Percentiles rank a stretch among this genome's conserved stretches.
These are phyloP conservation scores for Fraxinus quadrangulata DNA, from an alignment of 257 asterid genomes.

Conservation along the genomic window DNA sequence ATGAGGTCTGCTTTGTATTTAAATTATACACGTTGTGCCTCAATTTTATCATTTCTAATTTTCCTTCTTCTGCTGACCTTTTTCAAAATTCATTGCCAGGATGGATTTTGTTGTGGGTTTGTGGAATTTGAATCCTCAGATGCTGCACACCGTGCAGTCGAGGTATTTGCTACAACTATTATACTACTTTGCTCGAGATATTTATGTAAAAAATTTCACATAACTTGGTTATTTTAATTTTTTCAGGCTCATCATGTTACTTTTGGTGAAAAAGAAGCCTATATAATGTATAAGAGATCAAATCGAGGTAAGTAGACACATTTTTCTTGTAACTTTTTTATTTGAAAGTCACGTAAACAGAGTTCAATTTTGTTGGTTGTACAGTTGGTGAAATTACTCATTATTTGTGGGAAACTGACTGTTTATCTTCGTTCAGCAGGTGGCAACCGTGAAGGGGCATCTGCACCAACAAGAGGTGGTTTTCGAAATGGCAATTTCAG, in stretches of 20 bases:
- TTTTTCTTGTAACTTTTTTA: background rate
- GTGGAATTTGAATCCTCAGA: constrained; percentile 66
- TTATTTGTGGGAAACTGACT: too few species aligned
- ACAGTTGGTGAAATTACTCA: background rate
- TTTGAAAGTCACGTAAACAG: background rate
- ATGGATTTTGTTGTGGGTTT: constrained; percentile 71
- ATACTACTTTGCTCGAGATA: background rate
- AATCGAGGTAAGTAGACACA: constrained; percentile 34
- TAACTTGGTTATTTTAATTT: background rate
- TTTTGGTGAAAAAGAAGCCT: constrained; percentile 46
- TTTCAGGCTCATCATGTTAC: constrained; percentile 47
- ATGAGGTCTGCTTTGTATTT: constrained; percentile 37
- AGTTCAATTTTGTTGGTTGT: background rate
- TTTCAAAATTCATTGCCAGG: constrained; percentile 38
- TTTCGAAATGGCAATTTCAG: constrained; percentile 20
- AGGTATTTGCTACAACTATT: constrained; percentile 35
- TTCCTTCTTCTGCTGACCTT: constrained; percentile 21
- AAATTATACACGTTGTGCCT: background rate
- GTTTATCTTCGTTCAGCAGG: constrained; percentile 30
- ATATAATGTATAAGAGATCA: constrained; percentile 43
- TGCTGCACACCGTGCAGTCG: constrained; percentile 61
- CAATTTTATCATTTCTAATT: background rate
- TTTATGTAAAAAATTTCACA: background rate
- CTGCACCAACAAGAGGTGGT: constrained; percentile 33
- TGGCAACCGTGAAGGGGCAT: constrained; percentile 26